Base-by-base conservation (phyloP, 768 basidiomycete genomes). In the Amanita phalloides region DNA sequence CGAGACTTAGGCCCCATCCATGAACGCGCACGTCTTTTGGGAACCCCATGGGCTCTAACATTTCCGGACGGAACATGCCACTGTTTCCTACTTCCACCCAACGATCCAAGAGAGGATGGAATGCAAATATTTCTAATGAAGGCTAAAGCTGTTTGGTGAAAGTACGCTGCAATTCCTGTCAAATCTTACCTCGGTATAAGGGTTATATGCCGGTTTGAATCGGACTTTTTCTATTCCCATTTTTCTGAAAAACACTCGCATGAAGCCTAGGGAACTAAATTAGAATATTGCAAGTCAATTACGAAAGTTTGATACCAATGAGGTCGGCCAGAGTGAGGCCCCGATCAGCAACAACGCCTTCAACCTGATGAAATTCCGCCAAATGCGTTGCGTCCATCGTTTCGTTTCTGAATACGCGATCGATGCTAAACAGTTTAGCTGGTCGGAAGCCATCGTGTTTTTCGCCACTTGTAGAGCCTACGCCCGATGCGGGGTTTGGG, bases 311-410 rank as follows among this genome's bases (percentile, higher is more conserved):
- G 76, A 43, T 56, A 91, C 93, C 94, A 56, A 99, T 97, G 54
- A 99, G 73, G 64, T 98, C 93, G 14, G 92, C 95, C 25, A 99
- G 72, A 1, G 95, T 98, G 54, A 99, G 70, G 46, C 83, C 82
- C 57, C 84, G 81, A 67, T 99, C 96, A 8, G 96, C 96, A 25
- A 99, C 92, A 43, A 99, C 96, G 47, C 96, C 96, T 66, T 99
- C 96, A n/a, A 99, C 96, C 68, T 99, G 96, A 65, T 98, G 95
- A 75, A 99, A 99, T 68, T 99, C 96, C 3, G 96, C 96, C 56
- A 99, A 62, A 74, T 99, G 96, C 14, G 96, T 99, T 42, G 93
- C 93, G 66, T 99, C 96, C 78, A 90, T 90, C 0, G 96, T 90
- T 68, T 99, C 96, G 60, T 99, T 99, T 64, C 96, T 77, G 84